Conservation (phyloP, 495 filamentous ascomycete species). For the Penicillium simplicissimum region DNA sequence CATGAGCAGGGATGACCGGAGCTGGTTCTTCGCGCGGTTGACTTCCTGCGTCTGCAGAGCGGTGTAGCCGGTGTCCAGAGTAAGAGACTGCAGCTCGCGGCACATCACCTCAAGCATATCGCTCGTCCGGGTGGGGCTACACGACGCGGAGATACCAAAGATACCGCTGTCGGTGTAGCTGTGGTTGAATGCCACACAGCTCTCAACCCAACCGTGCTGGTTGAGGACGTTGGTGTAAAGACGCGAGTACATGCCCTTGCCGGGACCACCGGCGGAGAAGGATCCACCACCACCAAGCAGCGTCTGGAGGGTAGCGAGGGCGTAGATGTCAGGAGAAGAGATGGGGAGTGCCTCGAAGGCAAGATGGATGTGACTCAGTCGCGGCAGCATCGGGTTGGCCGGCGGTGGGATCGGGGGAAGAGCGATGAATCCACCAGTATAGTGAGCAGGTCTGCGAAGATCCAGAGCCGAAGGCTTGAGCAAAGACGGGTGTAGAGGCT, state of each 20-base stretch:
- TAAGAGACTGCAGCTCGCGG: constrained; percentile 77
- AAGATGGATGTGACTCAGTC: constrained; percentile 87
- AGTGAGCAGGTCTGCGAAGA: constrained; percentile 69
- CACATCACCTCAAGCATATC: constrained; percentile 94
- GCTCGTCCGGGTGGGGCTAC: constrained; percentile 69
- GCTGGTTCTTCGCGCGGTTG: constrained; percentile 96
- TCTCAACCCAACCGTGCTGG: constrained; percentile 95
- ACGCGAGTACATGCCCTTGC: constrained; percentile 98
- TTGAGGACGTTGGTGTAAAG: constrained; percentile 98
- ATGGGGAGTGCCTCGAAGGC: constrained; percentile 96
- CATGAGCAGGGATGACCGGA: constrained; percentile 88
- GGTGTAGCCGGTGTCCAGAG: constrained; percentile 66
- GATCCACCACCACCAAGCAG: constrained; percentile 94
- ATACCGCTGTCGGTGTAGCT: constrained; percentile 93
- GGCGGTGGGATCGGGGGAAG: constrained; percentile 78
- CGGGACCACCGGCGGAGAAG: constrained; percentile 95
- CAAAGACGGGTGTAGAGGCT: constrained; percentile 40
- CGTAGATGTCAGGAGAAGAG: constrained; percentile 88
- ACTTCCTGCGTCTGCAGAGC: constrained; percentile 79
- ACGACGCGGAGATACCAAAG: constrained; percentile 89
- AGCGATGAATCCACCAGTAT: constrained; percentile 89
- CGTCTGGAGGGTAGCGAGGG: constrained; percentile 92
- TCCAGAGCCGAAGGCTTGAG: constrained; percentile 53
- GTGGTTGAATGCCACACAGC: constrained; percentile 93
- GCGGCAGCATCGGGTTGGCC: constrained; percentile 73